Percentiles rank a stretch among this genome's conserved stretches.
Evolutionary conservation across 768 basidiomycete genomes (phyloP).

Genomic region (Trichaptum fuscoviolaceum): DNA sequence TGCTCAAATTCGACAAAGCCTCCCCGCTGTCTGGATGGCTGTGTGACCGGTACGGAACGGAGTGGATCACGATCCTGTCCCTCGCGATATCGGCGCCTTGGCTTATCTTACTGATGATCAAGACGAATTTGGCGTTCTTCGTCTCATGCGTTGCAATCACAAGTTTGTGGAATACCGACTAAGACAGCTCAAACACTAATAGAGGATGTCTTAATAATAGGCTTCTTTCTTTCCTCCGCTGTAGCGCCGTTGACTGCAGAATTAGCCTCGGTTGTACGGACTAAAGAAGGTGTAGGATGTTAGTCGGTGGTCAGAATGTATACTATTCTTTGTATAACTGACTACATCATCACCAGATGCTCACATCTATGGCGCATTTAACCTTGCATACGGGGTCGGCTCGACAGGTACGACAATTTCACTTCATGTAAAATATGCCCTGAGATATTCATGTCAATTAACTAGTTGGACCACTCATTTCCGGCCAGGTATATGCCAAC

Average conservation of each 20-base stretch:
- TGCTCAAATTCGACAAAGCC: constrained; percentile 32
- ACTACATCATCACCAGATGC: constrained; percentile 41
- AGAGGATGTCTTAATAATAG: constrained; percentile 27
- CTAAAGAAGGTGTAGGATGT: constrained; percentile 65
- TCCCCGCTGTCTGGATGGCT: constrained; percentile 54
- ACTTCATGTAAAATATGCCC: not conserved
- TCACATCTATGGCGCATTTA: constrained; percentile 72
- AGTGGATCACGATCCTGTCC: constrained; percentile 45
- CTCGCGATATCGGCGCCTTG: constrained; percentile 56
- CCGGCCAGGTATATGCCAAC: constrained; percentile 65
- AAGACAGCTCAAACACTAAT: not conserved
- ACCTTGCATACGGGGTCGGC: constrained; percentile 64
- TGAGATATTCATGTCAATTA: constrained; percentile 8
- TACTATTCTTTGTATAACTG: constrained; percentile 4
- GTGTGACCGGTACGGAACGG: constrained; percentile 51
- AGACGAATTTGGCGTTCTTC: constrained; percentile 42
- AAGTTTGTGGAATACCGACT: constrained; percentile 37
- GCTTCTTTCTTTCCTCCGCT: constrained; percentile 54
- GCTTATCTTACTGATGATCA: constrained; percentile 51
- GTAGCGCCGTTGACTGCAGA: constrained; percentile 63
- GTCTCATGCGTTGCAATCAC: constrained; percentile 44
- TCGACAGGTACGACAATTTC: constrained; percentile 41
- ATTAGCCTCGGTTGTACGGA: constrained; percentile 53
- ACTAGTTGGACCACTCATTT: constrained; percentile 64
- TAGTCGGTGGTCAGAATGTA: constrained; percentile 21